phyloP scores from a whole-genome alignment of 495 filamentous ascomycete genomes.

The Massariosphaeria phaeospora region DNA sequence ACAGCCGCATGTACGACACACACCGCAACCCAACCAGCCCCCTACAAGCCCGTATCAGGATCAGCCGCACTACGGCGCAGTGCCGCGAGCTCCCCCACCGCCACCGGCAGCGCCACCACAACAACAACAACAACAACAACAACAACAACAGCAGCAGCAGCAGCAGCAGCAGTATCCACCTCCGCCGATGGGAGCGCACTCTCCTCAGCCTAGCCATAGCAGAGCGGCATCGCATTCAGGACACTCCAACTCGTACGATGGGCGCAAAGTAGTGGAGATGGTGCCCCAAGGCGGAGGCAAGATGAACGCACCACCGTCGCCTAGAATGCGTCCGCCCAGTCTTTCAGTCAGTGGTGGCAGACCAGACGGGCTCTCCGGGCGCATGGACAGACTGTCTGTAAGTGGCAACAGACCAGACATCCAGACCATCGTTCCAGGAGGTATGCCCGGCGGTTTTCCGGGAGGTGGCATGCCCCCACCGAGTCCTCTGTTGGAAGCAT shows the following conservation, averaged over 20 bases:
- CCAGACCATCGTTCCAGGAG: slow-evolving; percentile 29
- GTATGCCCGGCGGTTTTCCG: slow-evolving; percentile 27
- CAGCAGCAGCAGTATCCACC: slow-evolving; percentile 17
- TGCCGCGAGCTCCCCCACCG: too few relatives aligned
- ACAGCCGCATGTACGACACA: slow-evolving; percentile 15
- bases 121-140: neutral
- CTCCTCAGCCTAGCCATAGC: slow-evolving; percentile 13
- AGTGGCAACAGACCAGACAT: slow-evolving; percentile 38
- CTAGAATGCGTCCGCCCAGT: slow-evolving; percentile 21
- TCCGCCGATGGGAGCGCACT: slow-evolving; percentile 15
- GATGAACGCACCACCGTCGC: slow-evolving; percentile 23
- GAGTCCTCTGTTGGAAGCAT: slow-evolving; percentile 85
- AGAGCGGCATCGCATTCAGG: slow-evolving; percentile 18
- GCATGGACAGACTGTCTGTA: slow-evolving; percentile 40
- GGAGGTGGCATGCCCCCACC: slow-evolving; percentile 56
- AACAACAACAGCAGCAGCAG: slow-evolving; percentile 5
- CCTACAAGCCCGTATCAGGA: slow-evolving; percentile 13
- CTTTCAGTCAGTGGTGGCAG: slow-evolving; percentile 23
- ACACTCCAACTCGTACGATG: slow-evolving; percentile 11
- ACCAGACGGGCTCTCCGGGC: slow-evolving; percentile 26
- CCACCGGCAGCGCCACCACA: neutral
- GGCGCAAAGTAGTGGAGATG: slow-evolving; percentile 29
- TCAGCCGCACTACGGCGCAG: too few relatives aligned
- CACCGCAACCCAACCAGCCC: slow-evolving; percentile 6
- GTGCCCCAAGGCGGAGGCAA: slow-evolving; percentile 21